A percentile compares a stretch with the other conserved stretches of the same genome.
phyloP scores from a whole-genome alignment of 257 asterid genomes.

The Solanum lycopersicoides region DNA sequence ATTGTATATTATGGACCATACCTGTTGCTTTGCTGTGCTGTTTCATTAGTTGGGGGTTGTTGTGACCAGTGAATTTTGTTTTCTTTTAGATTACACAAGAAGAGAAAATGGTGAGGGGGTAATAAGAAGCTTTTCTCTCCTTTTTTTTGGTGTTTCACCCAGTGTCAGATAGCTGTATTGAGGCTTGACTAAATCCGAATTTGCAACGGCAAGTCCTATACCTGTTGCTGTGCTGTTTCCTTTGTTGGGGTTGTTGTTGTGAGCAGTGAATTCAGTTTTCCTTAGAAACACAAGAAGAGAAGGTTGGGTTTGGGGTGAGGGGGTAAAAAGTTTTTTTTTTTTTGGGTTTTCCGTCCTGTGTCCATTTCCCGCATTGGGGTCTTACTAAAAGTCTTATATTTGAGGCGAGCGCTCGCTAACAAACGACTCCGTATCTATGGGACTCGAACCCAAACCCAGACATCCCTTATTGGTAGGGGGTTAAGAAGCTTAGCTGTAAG shows the following conservation, averaged over 20 bases:
- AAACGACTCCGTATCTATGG: background rate
- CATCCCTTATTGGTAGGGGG: background rate
- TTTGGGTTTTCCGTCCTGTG: background rate
- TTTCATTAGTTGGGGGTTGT: background rate
- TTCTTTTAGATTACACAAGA: background rate
- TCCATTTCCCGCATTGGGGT: background rate
- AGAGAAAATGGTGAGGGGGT: background rate
- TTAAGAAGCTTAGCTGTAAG: background rate
- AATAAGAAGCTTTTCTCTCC: background rate
- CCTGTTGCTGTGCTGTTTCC: background rate
- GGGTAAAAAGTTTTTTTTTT: background rate
- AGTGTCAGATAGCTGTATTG: background rate
- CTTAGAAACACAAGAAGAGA: background rate
- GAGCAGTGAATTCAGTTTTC: background rate
- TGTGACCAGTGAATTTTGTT: background rate
- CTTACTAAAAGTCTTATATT: background rate
- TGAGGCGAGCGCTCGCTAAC: background rate
- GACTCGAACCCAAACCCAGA: background rate
- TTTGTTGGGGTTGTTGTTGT: background rate
- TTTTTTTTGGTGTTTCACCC: background rate
- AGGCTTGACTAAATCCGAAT: background rate
- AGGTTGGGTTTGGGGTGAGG: background rate
- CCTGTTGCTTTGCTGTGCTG: background rate
- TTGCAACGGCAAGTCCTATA: background rate
- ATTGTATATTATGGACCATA: conserved; percentile 13